Conservation (phyloP, 352 stramenopile genomes). For the Ophiocytium majus region DNA sequence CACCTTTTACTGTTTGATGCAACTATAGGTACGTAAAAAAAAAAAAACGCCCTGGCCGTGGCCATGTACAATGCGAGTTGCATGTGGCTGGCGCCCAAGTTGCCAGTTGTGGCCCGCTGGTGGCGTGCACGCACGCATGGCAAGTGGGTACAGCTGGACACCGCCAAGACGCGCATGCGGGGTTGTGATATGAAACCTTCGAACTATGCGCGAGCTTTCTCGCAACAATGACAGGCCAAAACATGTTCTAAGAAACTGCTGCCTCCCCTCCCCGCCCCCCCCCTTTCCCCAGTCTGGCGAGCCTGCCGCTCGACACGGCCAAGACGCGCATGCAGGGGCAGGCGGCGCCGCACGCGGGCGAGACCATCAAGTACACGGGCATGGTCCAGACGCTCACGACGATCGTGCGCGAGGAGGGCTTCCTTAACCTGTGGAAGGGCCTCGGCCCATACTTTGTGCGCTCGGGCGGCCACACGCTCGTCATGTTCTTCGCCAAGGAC, state of each 20-base stretch:
- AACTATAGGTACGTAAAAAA: no score
- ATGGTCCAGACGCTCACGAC: slow-evolving; percentile 48
- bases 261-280: neutral
- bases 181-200: no score
- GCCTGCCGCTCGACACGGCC: slow-evolving; percentile 51
- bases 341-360: slow-evolving; percentile 22
- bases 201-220: no score
- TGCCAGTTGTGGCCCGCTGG: no score
- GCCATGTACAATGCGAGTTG: no score
- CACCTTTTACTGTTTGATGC: no score
- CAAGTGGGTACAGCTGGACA: slow-evolving; percentile 13
- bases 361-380: slow-evolving; percentile 43
- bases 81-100: no score
- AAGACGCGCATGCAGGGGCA: slow-evolving; percentile 59
- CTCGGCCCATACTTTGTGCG: slow-evolving; percentile 58
- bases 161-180: slow-evolving; percentile 4
- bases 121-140: no score
- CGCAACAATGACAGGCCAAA: neutral
- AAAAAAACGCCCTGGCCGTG: no score
- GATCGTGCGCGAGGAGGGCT: slow-evolving; percentile 45
- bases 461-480: slow-evolving; percentile 52
- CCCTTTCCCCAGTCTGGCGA: neutral
- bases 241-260: neutral
- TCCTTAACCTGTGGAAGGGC: slow-evolving; percentile 56
- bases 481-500: slow-evolving; percentile 61